Percentiles rank a stretch among this genome's conserved stretches.
These are phyloP conservation scores for Euphorbia pulcherrima DNA, from an alignment of 345 rosid genomes.

Conservation along the genomic window DNA sequence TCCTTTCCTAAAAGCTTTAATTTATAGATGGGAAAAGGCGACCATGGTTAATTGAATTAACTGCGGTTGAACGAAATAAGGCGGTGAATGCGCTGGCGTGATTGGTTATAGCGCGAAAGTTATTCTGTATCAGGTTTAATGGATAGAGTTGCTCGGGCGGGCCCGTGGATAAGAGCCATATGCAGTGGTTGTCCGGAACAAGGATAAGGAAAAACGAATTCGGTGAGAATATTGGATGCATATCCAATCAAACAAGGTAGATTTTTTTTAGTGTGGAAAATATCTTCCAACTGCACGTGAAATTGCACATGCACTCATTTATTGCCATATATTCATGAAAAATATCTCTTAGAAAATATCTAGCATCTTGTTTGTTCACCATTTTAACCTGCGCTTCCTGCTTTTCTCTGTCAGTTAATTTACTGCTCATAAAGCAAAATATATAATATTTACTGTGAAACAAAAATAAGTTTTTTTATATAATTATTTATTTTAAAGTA, in stretches of 20 bases:
- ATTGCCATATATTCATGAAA: no score
- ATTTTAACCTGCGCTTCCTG: no score
- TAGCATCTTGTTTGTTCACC: no score
- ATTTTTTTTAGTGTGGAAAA: not conserved
- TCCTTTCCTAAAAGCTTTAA: accelerated
- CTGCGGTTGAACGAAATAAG: not conserved
- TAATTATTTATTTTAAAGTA: no score
- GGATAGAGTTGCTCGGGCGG: not conserved
- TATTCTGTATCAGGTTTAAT: not conserved
- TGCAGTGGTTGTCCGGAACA: not conserved
- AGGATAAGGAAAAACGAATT: not conserved
- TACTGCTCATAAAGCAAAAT: no score
- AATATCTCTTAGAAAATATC: no score
- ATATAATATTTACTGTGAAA: no score
- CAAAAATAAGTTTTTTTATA: no score
- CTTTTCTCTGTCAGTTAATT: no score
- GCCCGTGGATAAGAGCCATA: not conserved
- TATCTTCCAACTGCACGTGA: not conserved
- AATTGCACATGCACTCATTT: no score
- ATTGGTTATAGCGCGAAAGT: not conserved
- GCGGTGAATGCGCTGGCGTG: not conserved
- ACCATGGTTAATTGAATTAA: conserved; percentile 12
- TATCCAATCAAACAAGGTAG: not conserved
- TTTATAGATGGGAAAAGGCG: conserved; percentile 11
- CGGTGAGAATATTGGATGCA: not conserved